Conservation (phyloP, 2,329 filamentous ascomycete genomes). For the Verticillium nonalfalfae region DNA sequence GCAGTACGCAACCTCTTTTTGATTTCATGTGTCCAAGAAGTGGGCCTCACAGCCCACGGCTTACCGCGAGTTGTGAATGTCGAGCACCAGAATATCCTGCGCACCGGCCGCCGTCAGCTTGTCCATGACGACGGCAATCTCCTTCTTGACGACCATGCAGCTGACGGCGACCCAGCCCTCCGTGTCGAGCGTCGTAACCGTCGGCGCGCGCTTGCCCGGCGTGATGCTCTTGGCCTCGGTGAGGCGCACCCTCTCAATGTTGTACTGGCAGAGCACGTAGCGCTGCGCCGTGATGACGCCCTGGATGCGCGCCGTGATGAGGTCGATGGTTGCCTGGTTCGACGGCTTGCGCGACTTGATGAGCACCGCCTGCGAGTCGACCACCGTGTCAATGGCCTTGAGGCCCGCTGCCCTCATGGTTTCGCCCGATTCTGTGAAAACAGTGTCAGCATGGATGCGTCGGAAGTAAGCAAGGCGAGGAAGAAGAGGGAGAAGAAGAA, state of each 20-base stretch:
- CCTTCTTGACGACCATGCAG: conserved; percentile 87
- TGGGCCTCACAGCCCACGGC: no score
- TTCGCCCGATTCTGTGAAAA: conserved; percentile 76
- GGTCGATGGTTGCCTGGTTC: conserved; percentile 71
- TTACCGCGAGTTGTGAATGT: conserved; percentile 72
- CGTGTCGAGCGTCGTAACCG: conserved; percentile 82
- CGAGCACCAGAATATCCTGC: conserved; percentile 76
- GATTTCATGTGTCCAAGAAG: no score
- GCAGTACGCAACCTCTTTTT: no score
- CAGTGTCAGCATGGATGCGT: neutral
- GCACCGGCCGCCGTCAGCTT: conserved; percentile 70
- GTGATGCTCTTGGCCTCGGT: conserved; percentile 68
- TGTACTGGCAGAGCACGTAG: conserved; percentile 95
- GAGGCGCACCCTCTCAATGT: conserved; percentile 69
- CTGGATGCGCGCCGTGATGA: conserved; percentile 80
- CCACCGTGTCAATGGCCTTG: conserved; percentile 88
- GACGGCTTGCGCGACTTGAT: conserved; percentile 85
- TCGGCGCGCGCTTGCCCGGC: conserved; percentile 88
- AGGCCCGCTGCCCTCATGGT: conserved; percentile 96
- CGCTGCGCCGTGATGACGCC: conserved; percentile 94
- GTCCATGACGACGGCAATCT: conserved; percentile 83
- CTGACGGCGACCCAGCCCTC: conserved; percentile 92
- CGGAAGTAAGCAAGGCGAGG: no score
- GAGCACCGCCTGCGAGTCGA: conserved; percentile 80
- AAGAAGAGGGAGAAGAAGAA: no score